These are phyloP conservation scores for Saccharomycopsis fodiens DNA, from an alignment of 805 yeast species.

Conservation along the genomic window DNA sequence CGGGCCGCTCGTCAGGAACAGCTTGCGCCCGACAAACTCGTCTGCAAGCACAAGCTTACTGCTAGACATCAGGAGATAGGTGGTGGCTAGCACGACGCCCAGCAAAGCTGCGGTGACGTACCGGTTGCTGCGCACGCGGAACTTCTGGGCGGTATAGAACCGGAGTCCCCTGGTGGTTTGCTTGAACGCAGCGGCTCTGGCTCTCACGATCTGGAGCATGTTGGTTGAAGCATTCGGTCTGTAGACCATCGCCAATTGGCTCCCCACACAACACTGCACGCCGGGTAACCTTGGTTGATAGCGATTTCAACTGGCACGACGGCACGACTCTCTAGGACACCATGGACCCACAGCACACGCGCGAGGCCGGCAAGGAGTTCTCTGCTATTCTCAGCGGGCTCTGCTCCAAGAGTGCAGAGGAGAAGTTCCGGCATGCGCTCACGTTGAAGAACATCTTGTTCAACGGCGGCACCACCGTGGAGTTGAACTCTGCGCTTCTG, in stretches of 20 bases:
- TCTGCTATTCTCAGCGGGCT: slow-evolving; percentile 14
- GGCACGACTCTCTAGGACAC: neutral
- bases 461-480: slow-evolving; percentile 11
- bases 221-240: no score
- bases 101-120: slow-evolving; percentile 23
- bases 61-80: slow-evolving; percentile 24
- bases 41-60: slow-evolving; percentile 19
- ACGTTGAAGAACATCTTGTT: slow-evolving; percentile 15
- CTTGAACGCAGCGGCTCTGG: neutral
- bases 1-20: slow-evolving; percentile 21
- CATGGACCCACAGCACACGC: slow-evolving; percentile 11
- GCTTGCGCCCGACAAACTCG: neutral
- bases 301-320: no score
- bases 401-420: slow-evolving; percentile 16
- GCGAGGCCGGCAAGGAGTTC: slow-evolving; percentile 15
- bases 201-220: neutral
- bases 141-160: neutral
- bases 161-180: neutral
- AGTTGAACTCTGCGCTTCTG: slow-evolving; percentile 4
- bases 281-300: no score
- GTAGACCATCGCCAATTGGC: no score
- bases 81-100: slow-evolving; percentile 25
- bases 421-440: slow-evolving; percentile 14
- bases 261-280: no score
- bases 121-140: neutral